Evolutionary conservation across 1,284 basidiomycete genomes (phyloP).

Genomic region (Sanghuangporus baumii): DNA sequence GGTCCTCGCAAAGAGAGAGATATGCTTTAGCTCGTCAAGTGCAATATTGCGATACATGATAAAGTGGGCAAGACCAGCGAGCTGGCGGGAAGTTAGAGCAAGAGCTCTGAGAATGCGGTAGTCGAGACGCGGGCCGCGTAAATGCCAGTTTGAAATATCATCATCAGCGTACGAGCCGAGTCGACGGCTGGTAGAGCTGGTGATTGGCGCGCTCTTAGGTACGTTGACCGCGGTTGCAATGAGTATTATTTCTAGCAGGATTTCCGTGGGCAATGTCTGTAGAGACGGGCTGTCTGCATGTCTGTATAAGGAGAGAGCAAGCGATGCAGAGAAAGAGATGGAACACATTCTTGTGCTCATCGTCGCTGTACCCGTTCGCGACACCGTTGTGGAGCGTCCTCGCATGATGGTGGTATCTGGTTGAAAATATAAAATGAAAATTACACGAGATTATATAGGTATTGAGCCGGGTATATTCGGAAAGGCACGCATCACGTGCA

Average conservation of each 20-base stretch:
- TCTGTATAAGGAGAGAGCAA: neutral
- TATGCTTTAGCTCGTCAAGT: neutral
- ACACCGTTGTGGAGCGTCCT: too few relatives aligned
- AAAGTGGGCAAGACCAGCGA: constrained; percentile 6
- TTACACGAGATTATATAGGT: too few relatives aligned
- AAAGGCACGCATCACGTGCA: too few relatives aligned
- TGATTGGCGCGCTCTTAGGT: neutral
- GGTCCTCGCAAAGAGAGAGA: constrained; percentile 9
- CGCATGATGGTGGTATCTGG: too few relatives aligned
- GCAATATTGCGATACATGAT: constrained; percentile 7
- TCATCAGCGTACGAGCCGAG: neutral
- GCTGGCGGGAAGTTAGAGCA: constrained; percentile 6
- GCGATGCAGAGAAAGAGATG: neutral
- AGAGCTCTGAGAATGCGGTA: constrained; percentile 5
- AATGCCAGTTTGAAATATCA: neutral
- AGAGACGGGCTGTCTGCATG: neutral
- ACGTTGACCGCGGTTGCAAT: neutral
- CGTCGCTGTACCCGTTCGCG: neutral
- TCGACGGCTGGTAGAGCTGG: neutral
- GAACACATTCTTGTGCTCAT: constrained; percentile 2
- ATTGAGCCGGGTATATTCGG: too few relatives aligned
- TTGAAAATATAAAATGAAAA: too few relatives aligned
- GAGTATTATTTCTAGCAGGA: constrained; percentile 7
- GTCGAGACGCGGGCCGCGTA: neutral
- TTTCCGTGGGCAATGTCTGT: constrained; percentile 12